Conservation (phyloP, 805 yeast genomes). For the Yamadazyma phyllophila region DNA sequence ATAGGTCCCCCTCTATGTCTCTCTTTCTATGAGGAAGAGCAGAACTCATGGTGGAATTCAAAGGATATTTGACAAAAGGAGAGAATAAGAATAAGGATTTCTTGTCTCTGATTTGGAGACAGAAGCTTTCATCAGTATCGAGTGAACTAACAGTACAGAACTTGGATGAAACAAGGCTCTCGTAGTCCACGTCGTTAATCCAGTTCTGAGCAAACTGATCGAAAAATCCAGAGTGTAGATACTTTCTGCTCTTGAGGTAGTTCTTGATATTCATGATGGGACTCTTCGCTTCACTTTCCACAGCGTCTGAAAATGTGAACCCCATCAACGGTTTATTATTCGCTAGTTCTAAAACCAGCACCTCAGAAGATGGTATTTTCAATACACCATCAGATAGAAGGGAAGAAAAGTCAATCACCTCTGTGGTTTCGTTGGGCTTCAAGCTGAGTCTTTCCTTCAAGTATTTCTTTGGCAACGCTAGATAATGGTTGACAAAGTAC, state of each 20-base stretch:
- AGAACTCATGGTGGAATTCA: too few species aligned
- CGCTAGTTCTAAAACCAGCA: slow-evolving; percentile 28
- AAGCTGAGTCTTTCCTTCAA: slow-evolving; percentile 9
- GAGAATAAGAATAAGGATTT: slow-evolving; percentile 25
- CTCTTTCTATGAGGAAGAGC: background rate
- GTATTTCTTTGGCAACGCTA: slow-evolving; percentile 35
- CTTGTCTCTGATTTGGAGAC: slow-evolving; percentile 37
- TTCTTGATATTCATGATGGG: slow-evolving; percentile 23
- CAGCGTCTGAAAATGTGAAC: slow-evolving; percentile 22
- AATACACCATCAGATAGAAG: slow-evolving; percentile 14
- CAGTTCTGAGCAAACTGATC: slow-evolving; percentile 43
- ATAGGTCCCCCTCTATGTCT: background rate
- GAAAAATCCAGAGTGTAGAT: slow-evolving; percentile 32
- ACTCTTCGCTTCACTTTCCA: slow-evolving; percentile 3
- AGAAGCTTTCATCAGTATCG: slow-evolving; percentile 27
- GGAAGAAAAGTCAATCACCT: slow-evolving; percentile 8
- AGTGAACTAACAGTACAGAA: slow-evolving; percentile 40
- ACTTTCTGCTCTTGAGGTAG: slow-evolving; percentile 14
- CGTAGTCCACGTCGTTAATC: slow-evolving; percentile 30
- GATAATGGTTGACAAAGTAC: slow-evolving; percentile 34
- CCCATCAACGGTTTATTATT: slow-evolving; percentile 36
- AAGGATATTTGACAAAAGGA: slow-evolving; percentile 9
- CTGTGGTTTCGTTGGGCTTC: background rate
- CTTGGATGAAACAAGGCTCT: slow-evolving; percentile 37
- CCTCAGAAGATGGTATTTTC: slow-evolving; percentile 9